phyloP scores from a whole-genome alignment of 2,329 filamentous ascomycete genomes.

The Paecilomyces sp. region DNA sequence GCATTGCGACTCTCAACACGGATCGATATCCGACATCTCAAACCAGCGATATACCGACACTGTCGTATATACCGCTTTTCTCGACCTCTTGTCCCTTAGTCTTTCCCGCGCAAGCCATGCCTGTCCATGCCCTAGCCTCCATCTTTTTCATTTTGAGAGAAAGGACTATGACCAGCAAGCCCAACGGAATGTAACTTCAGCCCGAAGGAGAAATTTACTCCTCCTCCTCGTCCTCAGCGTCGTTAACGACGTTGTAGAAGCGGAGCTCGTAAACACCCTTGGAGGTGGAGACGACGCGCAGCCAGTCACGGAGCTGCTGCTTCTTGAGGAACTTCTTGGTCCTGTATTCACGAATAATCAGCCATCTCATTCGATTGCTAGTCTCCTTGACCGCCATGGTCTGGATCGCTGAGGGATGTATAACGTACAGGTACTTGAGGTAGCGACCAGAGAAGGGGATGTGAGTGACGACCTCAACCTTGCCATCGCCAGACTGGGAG shows the following conservation, averaged over 20 bases:
- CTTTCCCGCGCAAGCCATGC: not conserved
- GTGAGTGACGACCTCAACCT: constrained; percentile 96
- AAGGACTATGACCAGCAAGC: not conserved
- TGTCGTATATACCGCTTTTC: not conserved
- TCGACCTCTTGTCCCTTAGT: not conserved
- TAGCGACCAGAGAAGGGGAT: constrained; percentile 98
- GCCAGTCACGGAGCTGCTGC: constrained; percentile 99
- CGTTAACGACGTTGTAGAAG: constrained; percentile 99
- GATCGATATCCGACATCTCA: not conserved
- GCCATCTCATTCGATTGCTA: constrained; percentile 3
- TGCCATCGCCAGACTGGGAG: constrained; percentile 86
- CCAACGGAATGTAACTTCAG: constrained; percentile 1
- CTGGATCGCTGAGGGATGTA: not conserved
- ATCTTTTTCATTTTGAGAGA: not conserved
- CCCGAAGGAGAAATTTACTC: constrained; percentile 59
- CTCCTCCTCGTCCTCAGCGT: constrained; percentile 95
- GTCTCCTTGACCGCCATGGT: not conserved
- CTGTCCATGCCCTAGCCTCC: not conserved
- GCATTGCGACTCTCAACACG: not conserved
- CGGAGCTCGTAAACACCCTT: constrained; percentile 99
- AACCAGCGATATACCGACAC: not conserved
- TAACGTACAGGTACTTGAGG: constrained; percentile 95
- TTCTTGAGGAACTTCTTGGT: constrained; percentile 99
- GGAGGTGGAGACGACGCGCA: constrained; percentile 95
- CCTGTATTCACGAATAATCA: constrained; percentile 39